Conservation (phyloP, 805 yeast genomes). For the Candida peoriensis region DNA sequence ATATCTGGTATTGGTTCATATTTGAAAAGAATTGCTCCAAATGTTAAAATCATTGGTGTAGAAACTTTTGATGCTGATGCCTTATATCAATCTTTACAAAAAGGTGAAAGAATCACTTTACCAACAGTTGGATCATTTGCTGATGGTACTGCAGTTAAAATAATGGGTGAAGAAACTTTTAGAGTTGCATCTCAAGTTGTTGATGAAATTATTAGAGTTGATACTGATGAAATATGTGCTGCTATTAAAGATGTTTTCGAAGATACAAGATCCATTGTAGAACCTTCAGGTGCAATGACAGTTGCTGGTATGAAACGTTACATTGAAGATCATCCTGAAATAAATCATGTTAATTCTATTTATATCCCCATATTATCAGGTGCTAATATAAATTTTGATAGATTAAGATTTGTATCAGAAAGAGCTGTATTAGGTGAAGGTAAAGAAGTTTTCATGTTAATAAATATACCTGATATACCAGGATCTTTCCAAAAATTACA, state of each 20-base stretch:
- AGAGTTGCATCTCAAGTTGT: slow-evolving; percentile 69
- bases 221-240: slow-evolving; percentile 93
- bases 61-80: slow-evolving; percentile 96
- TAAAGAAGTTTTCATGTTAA: slow-evolving; percentile 86
- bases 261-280: slow-evolving; percentile 90
- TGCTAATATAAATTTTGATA: slow-evolving; percentile 97
- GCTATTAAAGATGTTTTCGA: slow-evolving; percentile 96
- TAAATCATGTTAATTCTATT: slow-evolving; percentile 62
- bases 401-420: slow-evolving; percentile 92
- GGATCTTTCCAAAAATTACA: slow-evolving; percentile 84
- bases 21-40: slow-evolving; percentile 95
- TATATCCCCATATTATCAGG: slow-evolving; percentile 89
- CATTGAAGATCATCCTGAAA: slow-evolving; percentile 59
- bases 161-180: slow-evolving; percentile 89
- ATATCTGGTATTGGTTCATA: slow-evolving; percentile 89
- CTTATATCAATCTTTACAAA: slow-evolving; percentile 63
- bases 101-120: slow-evolving; percentile 50
- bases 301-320: slow-evolving; percentile 94
- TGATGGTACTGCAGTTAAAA: slow-evolving; percentile 95
- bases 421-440: slow-evolving; percentile 99
- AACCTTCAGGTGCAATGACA: slow-evolving; percentile 95
- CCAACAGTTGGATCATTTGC: slow-evolving; percentile 91
- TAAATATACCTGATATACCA: slow-evolving; percentile 87
- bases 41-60: slow-evolving; percentile 90
- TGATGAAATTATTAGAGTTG: slow-evolving; percentile 83